Evolutionary conservation across 345 rosid genomes (phyloP).

Genomic region (Euphorbia tirucalli): DNA sequence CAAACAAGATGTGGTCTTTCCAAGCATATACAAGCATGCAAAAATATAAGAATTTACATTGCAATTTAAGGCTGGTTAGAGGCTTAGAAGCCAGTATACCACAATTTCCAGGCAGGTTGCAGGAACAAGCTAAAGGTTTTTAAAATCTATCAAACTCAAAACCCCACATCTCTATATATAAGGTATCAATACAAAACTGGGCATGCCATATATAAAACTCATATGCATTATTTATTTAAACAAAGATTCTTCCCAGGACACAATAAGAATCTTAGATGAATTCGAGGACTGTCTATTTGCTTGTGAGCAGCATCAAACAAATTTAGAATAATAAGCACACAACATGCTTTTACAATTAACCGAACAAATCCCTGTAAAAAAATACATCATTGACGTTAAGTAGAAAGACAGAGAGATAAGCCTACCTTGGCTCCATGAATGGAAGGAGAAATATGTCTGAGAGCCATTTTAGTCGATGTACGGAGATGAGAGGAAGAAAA

Average conservation of each 20-base stretch:
- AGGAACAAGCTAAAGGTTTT: background rate
- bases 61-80: background rate
- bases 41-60: too few relatives aligned
- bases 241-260: too few relatives aligned
- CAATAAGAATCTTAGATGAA: too few relatives aligned
- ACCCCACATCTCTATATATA: background rate
- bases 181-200: background rate
- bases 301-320: background rate
- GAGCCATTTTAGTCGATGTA: slow-evolving; percentile 17
- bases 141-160: background rate
- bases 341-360: background rate
- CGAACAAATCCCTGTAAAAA: background rate
- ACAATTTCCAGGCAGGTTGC: background rate
- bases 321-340: background rate
- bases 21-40: too few relatives aligned
- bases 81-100: background rate
- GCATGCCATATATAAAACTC: background rate
- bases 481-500: slow-evolving; percentile 26
- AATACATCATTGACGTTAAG: background rate
- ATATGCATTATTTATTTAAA: background rate
- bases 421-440: slow-evolving; percentile 29
- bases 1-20: too few relatives aligned
- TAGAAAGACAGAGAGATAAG: background rate
- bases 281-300: background rate
- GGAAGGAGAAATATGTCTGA: slow-evolving; percentile 15